Evolutionary conservation across 2,329 filamentous ascomycete genomes (phyloP).

Genomic region (Pseudogymnoascus sp.): DNA sequence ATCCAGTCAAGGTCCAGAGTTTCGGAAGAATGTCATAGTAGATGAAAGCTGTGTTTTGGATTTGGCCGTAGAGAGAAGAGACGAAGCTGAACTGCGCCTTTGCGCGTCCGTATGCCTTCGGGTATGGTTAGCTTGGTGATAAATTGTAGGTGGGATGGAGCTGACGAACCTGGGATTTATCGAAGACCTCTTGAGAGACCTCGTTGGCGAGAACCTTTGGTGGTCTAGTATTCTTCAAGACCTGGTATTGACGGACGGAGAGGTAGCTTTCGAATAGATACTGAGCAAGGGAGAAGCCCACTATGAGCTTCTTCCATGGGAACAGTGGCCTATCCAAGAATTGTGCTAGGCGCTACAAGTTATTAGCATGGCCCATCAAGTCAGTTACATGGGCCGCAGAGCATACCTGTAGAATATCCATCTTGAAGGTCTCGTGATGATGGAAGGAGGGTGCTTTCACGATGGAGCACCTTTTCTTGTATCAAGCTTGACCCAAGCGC

Average conservation of each 20-base stretch:
- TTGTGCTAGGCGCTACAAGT: slow-evolving; percentile 61
- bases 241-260: slow-evolving; percentile 79
- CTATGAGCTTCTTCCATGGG: slow-evolving; percentile 94
- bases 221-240: slow-evolving; percentile 70
- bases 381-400: not conserved
- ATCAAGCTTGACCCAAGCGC: not conserved
- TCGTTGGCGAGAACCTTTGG: slow-evolving; percentile 85
- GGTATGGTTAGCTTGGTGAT: not conserved
- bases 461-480: not conserved
- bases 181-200: slow-evolving; percentile 81
- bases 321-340: slow-evolving; percentile 87
- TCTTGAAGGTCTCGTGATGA: slow-evolving; percentile 16
- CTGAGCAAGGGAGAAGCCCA: slow-evolving; percentile 89
- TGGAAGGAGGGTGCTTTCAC: not conserved
- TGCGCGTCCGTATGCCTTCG: slow-evolving; percentile 79
- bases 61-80: slow-evolving; percentile 73
- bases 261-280: slow-evolving; percentile 87
- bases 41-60: slow-evolving; percentile 84
- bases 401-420: slow-evolving; percentile 31
- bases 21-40: slow-evolving; percentile 86
- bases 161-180: slow-evolving; percentile 70
- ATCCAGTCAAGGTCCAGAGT: slow-evolving; percentile 77
- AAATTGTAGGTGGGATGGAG: not conserved
- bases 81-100: slow-evolving; percentile 87
- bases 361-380: slow-evolving; percentile 17